These are phyloP conservation scores for Hibiscus tridactylites DNA, from an alignment of 345 rosid species.

Conservation along the genomic window DNA sequence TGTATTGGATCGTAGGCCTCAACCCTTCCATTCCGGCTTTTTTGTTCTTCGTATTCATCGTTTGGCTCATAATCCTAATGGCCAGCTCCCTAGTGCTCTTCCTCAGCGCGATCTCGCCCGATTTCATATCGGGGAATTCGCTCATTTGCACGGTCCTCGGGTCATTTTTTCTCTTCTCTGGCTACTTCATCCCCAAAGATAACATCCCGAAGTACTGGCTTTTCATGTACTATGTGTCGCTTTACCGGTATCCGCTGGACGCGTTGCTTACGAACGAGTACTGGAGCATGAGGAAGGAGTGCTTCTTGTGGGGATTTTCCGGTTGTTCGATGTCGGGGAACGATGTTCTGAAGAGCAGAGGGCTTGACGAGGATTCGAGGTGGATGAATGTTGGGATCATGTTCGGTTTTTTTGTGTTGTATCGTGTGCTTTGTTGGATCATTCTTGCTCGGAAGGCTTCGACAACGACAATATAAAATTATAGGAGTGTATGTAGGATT, in stretches of 20 bases:
- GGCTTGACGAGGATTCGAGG: constrained; percentile 56
- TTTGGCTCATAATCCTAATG: constrained; percentile 73
- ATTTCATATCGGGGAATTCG: constrained; percentile 76
- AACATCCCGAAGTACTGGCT: constrained; percentile 78
- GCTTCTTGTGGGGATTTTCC: constrained; percentile 42
- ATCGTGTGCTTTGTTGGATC: constrained; percentile 77
- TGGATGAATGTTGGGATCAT: constrained; percentile 82
- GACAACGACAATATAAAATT: constrained; percentile 37
- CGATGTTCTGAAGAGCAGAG: constrained; percentile 65
- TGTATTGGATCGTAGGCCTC: constrained; percentile 87
- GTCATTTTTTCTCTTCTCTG: constrained; percentile 80
- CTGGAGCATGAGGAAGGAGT: constrained; percentile 53
- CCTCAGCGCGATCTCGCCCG: constrained; percentile 70
- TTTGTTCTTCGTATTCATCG: constrained; percentile 55
- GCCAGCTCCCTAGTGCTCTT: constrained; percentile 79
- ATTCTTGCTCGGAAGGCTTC: constrained; percentile 63
- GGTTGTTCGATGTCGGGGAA: constrained; percentile 56
- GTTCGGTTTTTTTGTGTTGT: constrained; percentile 73
- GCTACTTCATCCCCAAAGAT: constrained; percentile 85
- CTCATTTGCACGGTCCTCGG: constrained; percentile 80
- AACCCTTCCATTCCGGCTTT: constrained; percentile 60
- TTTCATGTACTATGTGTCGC: constrained; percentile 86
- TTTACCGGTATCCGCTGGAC: constrained; percentile 80
- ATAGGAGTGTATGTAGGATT: not conserved
- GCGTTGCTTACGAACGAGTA: constrained; percentile 66